Evolutionary conservation across 805 yeast genomes (phyloP).

Genomic region (Lipomyces yamanashiensis): DNA sequence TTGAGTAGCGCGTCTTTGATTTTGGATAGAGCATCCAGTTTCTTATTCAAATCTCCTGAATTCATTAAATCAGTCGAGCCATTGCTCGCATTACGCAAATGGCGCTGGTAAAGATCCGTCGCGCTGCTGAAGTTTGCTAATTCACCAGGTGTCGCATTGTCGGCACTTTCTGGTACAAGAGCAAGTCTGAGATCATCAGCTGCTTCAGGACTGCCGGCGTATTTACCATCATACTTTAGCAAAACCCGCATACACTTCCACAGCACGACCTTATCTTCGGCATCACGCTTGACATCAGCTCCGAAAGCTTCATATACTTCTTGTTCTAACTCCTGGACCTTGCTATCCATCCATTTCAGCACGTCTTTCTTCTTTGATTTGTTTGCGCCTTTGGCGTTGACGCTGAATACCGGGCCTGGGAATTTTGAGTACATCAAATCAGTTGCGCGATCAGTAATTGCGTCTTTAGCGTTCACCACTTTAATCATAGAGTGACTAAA

Average conservation of each 20-base stretch:
- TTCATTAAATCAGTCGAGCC: slow-evolving; percentile 1
- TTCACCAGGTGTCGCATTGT: slow-evolving; percentile 23
- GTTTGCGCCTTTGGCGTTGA: slow-evolving; percentile 44
- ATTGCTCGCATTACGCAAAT: slow-evolving; percentile 23
- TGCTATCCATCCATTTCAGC: slow-evolving; percentile 65
- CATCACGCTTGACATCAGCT: slow-evolving; percentile 37
- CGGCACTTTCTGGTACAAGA: slow-evolving; percentile 36
- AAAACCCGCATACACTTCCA: slow-evolving; percentile 46
- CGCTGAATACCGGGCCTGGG: slow-evolving; percentile 69
- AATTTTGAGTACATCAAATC: slow-evolving; percentile 48
- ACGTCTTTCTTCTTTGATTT: slow-evolving; percentile 69
- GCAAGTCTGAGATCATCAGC: slow-evolving; percentile 30
- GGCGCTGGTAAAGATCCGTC: slow-evolving; percentile 38
- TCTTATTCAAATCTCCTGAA: slow-evolving; percentile 9
- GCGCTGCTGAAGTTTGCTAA: slow-evolving; percentile 37
- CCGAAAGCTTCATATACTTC: slow-evolving; percentile 37
- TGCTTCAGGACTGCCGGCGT: slow-evolving; percentile 16
- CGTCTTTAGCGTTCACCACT: slow-evolving; percentile 41
- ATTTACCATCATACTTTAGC: slow-evolving; percentile 37
- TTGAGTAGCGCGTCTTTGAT: slow-evolving; percentile 52
- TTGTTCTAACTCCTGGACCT: slow-evolving; percentile 40
- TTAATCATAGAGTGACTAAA: slow-evolving; percentile 44
- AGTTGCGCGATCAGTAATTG: slow-evolving; percentile 38
- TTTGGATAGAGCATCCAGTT: slow-evolving; percentile 39
- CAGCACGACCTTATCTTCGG: slow-evolving; percentile 42